A percentile compares a stretch with the other conserved stretches of the same genome.
Evolutionary conservation across 352 stramenopile species (phyloP).

Genomic region (Phytophthora sp.): DNA sequence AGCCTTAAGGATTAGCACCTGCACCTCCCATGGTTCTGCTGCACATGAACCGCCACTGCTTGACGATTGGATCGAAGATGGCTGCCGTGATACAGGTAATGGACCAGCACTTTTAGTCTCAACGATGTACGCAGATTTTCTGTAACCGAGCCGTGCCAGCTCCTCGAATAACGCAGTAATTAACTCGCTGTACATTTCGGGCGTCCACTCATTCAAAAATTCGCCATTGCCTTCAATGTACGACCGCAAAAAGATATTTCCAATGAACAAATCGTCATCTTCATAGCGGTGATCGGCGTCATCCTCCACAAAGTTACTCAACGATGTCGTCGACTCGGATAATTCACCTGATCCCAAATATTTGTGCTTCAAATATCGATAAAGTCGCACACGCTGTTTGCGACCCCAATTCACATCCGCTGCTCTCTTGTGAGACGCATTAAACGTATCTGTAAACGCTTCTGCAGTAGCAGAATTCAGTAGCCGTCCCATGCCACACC

Average conservation of each 20-base stretch:
- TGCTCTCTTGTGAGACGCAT: conserved; percentile 67
- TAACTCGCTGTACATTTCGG: conserved; percentile 71
- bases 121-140: conserved; percentile 59
- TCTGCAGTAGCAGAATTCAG: conserved; percentile 52
- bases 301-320: conserved; percentile 18
- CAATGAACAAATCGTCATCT: conserved; percentile 75
- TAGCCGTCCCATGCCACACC: conserved; percentile 71
- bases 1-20: conserved; percentile 82
- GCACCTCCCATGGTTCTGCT: conserved; percentile 73
- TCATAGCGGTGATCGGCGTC: conserved; percentile 34
- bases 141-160: conserved; percentile 52
- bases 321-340: conserved; percentile 27
- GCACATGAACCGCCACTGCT: conserved; percentile 31
- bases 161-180: conserved; percentile 70
- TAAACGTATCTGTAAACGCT: conserved; percentile 73
- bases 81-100: conserved; percentile 19
- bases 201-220: conserved; percentile 79
- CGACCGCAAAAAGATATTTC: conserved; percentile 82
- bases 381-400: conserved; percentile 60
- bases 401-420: conserved; percentile 81
- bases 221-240: conserved; percentile 84
- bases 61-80: conserved; percentile 20
- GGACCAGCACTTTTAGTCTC: conserved; percentile 27
- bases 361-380: conserved; percentile 69
- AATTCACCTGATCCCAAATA: conserved; percentile 48